Evolutionary conservation across 176 grass and related monocot species (phyloP).

Genomic region (Echinochloa phyllopogon): DNA sequence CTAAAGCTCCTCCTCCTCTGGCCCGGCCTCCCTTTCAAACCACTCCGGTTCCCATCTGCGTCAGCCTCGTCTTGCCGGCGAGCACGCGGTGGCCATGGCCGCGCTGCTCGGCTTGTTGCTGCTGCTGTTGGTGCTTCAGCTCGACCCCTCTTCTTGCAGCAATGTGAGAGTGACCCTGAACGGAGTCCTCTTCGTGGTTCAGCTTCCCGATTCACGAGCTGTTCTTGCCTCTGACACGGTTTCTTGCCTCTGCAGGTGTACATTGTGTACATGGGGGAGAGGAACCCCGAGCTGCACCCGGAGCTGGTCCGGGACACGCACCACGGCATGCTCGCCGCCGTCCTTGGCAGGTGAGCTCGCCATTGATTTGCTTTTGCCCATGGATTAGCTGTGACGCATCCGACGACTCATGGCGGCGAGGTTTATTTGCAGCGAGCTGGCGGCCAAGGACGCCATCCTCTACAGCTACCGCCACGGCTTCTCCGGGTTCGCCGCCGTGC

Average conservation of each 20-base stretch:
- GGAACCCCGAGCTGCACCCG: slow-evolving; percentile 42
- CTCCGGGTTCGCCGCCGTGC: slow-evolving; percentile 92
- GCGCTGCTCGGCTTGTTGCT: slow-evolving; percentile 32
- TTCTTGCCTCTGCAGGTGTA: slow-evolving; percentile 66
- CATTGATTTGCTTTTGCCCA: neutral
- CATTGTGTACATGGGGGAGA: slow-evolving; percentile 97
- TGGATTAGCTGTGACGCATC: neutral
- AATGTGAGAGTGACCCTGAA: slow-evolving; percentile 62
- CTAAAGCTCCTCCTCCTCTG: neutral
- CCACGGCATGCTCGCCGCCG: slow-evolving; percentile 73
- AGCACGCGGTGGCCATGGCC: slow-evolving; percentile 23
- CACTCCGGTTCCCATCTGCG: slow-evolving; percentile 14
- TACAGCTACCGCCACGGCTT: slow-evolving; percentile 96
- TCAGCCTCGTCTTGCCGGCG: slow-evolving; percentile 9
- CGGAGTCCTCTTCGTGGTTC: neutral
- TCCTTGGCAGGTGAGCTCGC: slow-evolving; percentile 71
- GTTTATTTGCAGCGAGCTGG: slow-evolving; percentile 57
- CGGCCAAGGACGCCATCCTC: slow-evolving; percentile 72
- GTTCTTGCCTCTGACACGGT: neutral
- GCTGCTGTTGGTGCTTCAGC: slow-evolving; percentile 39
- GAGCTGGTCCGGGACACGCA: slow-evolving; percentile 63
- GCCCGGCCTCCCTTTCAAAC: slow-evolving; percentile 34
- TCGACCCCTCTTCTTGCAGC: slow-evolving; percentile 52
- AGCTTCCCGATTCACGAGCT: neutral
- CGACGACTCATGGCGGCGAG: slow-evolving; percentile 9